Percentiles rank a stretch among this genome's conserved stretches.
These are phyloP conservation scores for Trichoderma atroviride DNA, from an alignment of 2,329 filamentous ascomycete species.

Conservation along the genomic window DNA sequence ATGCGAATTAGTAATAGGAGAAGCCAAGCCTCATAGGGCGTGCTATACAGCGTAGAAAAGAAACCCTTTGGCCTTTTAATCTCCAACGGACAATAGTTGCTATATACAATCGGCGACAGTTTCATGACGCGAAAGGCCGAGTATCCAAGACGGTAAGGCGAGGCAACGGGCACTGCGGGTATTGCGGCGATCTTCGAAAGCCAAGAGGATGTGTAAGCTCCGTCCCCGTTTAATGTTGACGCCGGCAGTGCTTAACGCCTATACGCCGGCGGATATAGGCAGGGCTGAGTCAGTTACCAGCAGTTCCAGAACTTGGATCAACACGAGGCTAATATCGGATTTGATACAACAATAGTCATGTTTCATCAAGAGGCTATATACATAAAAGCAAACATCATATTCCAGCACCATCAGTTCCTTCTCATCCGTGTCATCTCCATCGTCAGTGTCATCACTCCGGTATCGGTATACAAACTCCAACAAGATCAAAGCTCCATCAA, in stretches of 20 bases:
- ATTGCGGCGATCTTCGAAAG: conserved; percentile 4
- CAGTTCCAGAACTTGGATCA: not conserved
- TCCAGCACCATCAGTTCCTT: not conserved
- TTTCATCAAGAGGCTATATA: not conserved
- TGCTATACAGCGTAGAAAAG: not conserved
- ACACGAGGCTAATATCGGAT: no score
- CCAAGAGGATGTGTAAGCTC: not conserved
- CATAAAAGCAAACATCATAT: not conserved
- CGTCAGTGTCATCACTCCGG: not conserved
- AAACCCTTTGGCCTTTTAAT: not conserved
- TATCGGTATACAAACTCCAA: not conserved
- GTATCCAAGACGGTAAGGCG: not conserved
- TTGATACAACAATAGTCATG: no score
- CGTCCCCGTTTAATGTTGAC: not conserved
- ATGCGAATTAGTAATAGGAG: not conserved
- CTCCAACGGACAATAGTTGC: not conserved
- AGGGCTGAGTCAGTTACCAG: not conserved
- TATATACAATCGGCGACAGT: not conserved
- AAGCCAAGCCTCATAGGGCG: not conserved
- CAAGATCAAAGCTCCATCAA: not conserved
- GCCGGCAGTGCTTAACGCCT: not conserved
- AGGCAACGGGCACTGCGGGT: conserved; percentile 2
- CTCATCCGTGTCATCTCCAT: not conserved
- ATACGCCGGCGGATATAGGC: not conserved
- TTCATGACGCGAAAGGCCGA: not conserved